Conservation (phyloP, 208 protist species). For the Trichomonas gallinae region DNA sequence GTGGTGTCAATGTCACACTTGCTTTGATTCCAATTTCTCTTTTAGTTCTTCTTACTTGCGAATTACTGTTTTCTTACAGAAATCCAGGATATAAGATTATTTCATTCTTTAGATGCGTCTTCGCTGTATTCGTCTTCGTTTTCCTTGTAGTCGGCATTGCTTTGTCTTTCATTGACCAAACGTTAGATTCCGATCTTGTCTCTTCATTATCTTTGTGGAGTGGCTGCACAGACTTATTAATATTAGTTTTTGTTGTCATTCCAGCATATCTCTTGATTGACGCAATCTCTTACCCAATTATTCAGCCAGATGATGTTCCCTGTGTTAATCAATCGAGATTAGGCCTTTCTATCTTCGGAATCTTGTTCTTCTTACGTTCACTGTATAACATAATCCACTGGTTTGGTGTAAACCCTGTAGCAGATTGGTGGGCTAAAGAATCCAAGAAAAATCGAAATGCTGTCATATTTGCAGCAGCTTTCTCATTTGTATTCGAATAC, state of each 20-base stretch:
- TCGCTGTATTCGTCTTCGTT: not conserved
- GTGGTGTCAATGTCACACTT: not conserved
- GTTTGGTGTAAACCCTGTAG: not conserved
- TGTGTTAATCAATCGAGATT: not conserved
- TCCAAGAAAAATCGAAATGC: not conserved
- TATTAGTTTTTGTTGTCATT: not conserved
- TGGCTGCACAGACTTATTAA: not conserved
- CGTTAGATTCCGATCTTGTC: not conserved
- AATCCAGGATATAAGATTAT: not conserved
- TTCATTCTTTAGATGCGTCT: not conserved
- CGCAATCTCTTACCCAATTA: not conserved
- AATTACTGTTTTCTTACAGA: not conserved
- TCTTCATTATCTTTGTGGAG: not conserved
- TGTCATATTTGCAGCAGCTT: not conserved
- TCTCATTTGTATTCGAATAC: not conserved
- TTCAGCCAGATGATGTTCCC: not conserved
- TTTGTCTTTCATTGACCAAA: not conserved
- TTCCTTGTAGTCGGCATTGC: not conserved
- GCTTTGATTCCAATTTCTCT: not conserved
- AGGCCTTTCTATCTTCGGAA: not conserved
- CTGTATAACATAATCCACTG: not conserved
- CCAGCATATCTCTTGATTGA: not conserved
- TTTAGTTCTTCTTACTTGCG: not conserved
- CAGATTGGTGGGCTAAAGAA: not conserved
- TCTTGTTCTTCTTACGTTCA: not conserved